Conservation (phyloP, 179 eudicot genomes). For the Silene coronaria region DNA sequence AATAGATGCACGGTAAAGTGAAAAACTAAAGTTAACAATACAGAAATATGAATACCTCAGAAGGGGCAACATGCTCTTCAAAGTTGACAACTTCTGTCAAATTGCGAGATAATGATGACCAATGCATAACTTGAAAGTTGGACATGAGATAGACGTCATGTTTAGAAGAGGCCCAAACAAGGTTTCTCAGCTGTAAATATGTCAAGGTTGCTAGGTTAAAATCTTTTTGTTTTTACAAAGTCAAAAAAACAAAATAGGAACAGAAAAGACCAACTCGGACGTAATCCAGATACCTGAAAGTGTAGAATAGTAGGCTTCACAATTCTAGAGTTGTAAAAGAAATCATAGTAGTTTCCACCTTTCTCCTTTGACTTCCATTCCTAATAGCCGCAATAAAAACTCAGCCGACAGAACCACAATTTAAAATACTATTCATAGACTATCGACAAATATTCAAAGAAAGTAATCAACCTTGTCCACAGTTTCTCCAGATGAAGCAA, state of each 20-base stretch:
- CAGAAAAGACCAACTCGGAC: neutral
- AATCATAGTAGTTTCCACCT: constrained; percentile 66
- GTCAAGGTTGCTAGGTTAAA: neutral
- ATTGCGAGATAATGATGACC: constrained; percentile 62
- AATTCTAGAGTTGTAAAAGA: constrained; percentile 65
- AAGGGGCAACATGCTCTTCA: constrained; percentile 64
- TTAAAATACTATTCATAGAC: neutral
- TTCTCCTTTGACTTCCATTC: constrained; percentile 53
- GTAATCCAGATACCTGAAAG: constrained; percentile 56
- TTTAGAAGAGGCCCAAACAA: constrained; percentile 90
- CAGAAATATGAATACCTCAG: constrained; percentile 41
- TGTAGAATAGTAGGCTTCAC: constrained; percentile 90
- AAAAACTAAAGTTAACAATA: neutral
- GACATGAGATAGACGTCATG: constrained; percentile 86
- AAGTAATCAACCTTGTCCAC: constrained; percentile 51
- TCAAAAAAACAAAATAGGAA: constrained; percentile 5
- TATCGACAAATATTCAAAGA: neutral
- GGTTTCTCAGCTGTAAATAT: constrained; percentile 31
- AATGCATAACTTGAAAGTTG: constrained; percentile 70
- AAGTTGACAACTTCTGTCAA: constrained; percentile 68
- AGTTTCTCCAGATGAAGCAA: constrained; percentile 56
- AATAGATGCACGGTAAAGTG: neutral
- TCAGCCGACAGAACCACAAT: constrained; percentile 5
- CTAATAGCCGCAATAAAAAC: constrained; percentile 30
- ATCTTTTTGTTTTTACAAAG: neutral